phyloP scores from a whole-genome alignment of 164 flowering plant species.

The Chloranthus sessilifolius region DNA sequence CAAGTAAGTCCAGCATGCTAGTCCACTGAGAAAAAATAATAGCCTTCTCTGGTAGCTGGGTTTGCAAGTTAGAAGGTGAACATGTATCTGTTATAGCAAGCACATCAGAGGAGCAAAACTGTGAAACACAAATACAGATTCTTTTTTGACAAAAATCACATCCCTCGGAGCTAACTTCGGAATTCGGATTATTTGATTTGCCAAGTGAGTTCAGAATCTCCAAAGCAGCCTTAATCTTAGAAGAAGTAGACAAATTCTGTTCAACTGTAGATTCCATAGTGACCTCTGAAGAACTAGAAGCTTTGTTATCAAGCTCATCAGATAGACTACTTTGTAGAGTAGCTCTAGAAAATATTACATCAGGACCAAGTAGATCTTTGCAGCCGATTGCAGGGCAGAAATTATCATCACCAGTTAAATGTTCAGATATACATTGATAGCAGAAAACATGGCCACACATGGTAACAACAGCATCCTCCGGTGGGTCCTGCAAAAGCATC shows the following conservation, averaged over 20 bases:
- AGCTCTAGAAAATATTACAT: constrained; percentile 61
- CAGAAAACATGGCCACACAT: constrained; percentile 93
- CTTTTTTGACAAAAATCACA: constrained; percentile 6
- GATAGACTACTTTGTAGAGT: constrained; percentile 51
- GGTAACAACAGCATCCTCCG: constrained; percentile 91
- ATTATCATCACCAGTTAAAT: constrained; percentile 77
- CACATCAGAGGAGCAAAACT: constrained; percentile 10
- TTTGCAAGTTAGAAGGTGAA: no score
- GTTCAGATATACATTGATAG: constrained; percentile 82
- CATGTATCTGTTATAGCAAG: no score
- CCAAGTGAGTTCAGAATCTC: constrained; percentile 53
- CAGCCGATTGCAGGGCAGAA: constrained; percentile 64
- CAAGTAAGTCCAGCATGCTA: constrained; percentile 81
- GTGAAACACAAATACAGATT: constrained; percentile 1
- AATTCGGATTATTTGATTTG: constrained; percentile 5
- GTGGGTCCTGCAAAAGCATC: constrained; percentile 81
- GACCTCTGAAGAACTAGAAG: constrained; percentile 22
- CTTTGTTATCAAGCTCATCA: constrained; percentile 25
- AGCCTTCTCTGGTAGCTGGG: constrained; percentile 65
- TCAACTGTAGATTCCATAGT: constrained; percentile 30
- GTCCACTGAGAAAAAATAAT: constrained; percentile 98
- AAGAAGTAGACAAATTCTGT: constrained; percentile 43
- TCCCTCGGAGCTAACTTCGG: constrained; percentile 7
- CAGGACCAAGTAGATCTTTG: constrained; percentile 62
- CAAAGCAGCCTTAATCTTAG: constrained; percentile 74